Percentiles rank a stretch among this genome's conserved stretches.
These are phyloP conservation scores for Nicotiana noctiflora DNA, from an alignment of 257 asterid genomes.

Conservation along the genomic window DNA sequence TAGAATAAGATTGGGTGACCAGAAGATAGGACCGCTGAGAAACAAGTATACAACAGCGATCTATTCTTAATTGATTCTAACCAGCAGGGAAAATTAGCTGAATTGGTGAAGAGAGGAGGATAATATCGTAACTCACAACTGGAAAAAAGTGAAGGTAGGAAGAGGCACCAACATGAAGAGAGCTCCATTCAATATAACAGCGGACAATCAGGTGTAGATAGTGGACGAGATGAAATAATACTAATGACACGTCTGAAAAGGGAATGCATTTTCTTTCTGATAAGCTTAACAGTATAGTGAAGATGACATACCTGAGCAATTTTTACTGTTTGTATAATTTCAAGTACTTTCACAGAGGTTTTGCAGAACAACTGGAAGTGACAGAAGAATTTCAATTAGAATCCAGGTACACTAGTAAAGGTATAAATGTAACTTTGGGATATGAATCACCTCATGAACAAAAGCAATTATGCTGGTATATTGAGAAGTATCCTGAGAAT, in stretches of 20 bases:
- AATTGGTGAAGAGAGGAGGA: neutral
- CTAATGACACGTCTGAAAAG: neutral
- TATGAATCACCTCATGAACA: slow-evolving; percentile 54
- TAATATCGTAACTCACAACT: neutral
- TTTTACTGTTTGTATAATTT: slow-evolving; percentile 57
- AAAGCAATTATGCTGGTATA: slow-evolving; percentile 27
- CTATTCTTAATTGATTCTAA: neutral
- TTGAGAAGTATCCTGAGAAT: slow-evolving; percentile 31
- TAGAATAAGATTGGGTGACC: neutral
- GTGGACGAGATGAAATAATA: neutral
- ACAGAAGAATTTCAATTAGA: slow-evolving; percentile 21
- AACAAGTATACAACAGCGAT: neutral
- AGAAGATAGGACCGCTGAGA: neutral
- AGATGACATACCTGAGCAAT: slow-evolving; percentile 67
- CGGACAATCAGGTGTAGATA: neutral
- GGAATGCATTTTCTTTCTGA: neutral
- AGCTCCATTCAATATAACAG: neutral
- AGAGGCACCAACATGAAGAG: neutral
- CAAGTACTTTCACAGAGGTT: slow-evolving; percentile 57
- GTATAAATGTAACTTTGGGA: slow-evolving; percentile 5
- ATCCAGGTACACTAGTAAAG: slow-evolving; percentile 1
- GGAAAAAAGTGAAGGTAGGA: neutral
- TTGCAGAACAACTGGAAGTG: slow-evolving; percentile 49
- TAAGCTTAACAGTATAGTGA: neutral
- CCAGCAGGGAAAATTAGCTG: neutral